phyloP scores from a whole-genome alignment of 2,329 filamentous ascomycete genomes.

The Colletotrichum musae region DNA sequence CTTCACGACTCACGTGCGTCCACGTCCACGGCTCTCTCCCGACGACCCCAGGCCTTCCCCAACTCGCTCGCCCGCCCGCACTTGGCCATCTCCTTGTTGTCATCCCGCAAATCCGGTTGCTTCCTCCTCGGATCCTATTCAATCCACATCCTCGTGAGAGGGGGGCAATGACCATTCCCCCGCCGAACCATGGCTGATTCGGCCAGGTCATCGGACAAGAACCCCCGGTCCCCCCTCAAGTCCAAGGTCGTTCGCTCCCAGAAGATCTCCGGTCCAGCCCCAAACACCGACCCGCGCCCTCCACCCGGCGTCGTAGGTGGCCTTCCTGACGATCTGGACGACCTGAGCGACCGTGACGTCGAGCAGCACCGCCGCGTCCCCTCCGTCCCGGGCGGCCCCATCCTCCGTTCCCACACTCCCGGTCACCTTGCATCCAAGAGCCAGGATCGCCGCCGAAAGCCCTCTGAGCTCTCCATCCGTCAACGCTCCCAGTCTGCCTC shows the following conservation, averaged over 20 bases:
- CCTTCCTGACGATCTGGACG: slow-evolving; percentile 45
- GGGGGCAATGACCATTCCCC: slow-evolving; percentile 41
- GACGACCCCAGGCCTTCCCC: slow-evolving; percentile 9
- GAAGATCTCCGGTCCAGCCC: slow-evolving; percentile 61
- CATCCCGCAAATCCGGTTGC: slow-evolving; percentile 13
- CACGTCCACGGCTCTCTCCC: slow-evolving; percentile 8
- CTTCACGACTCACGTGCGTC: slow-evolving; percentile 34
- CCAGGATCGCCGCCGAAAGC: slow-evolving; percentile 64
- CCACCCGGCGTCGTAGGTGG: slow-evolving; percentile 31
- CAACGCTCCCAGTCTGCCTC: slow-evolving; percentile 68
- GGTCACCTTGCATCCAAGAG: slow-evolving; percentile 73
- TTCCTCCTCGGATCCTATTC: slow-evolving; percentile 16
- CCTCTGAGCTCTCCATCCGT: slow-evolving; percentile 67
- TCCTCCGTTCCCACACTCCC: slow-evolving; percentile 72
- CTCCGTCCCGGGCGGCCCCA: slow-evolving; percentile 47
- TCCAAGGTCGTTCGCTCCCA: slow-evolving; percentile 67
- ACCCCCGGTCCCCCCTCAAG: slow-evolving; percentile 46
- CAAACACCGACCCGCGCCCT: slow-evolving; percentile 49
- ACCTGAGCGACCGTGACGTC: slow-evolving; percentile 45
- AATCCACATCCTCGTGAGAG: slow-evolving; percentile 38
- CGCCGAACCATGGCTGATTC: slow-evolving; percentile 43
- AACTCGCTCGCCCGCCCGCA: background rate
- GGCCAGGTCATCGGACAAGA: slow-evolving; percentile 41
- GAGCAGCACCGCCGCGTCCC: slow-evolving; percentile 45
- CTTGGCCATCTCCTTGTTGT: background rate